Base-by-base conservation (phyloP, 495 filamentous ascomycete genomes). In the Daldinia grandis region DNA sequence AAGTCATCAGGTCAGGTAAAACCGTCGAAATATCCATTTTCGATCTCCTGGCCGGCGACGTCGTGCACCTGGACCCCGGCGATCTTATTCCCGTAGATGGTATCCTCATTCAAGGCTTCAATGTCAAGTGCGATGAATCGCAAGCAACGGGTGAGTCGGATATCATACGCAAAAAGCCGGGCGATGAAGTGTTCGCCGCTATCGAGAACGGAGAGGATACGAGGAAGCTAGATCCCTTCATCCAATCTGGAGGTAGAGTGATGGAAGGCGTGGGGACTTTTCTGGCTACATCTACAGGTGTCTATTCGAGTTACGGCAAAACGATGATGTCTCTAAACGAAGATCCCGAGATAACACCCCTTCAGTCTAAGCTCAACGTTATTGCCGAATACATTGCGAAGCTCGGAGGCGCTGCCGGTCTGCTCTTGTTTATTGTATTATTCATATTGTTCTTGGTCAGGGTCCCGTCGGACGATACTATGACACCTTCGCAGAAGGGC, bases 321-420 rank as follows among this genome's bases (percentile, higher is more conserved):
- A 97, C 93, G 33, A 89, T 98, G 86, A 95, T 98, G 93, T 90
- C 93, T 51, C 86, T 98, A 27, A 91, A 91, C 62, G 93, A 97
- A 64, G 92, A 95, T 65, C 89, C 89, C 68, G 94, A 98, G 72
- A 93, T 93, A 10, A 98, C 95, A 9, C 95, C 95, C n/a, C 82
- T 98, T 40, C 95, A 98, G 79, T 90, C 89, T 6, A 98, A 98
- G 80, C 85, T 98, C 69, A 97, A 96, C 73, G 83, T 91, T 38
- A 86, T 98, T 58, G 95, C 95, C 42, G 92, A 95, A 76, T 93
- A 93, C 72, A 98, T 98, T 61, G 94, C 95, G 14, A 97, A 98
- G 78, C 87, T 98, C 24, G 95, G 94, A 80, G 88, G 88, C 67
- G 91, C 91, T 58, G 90, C 93, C 62, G 95, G 92, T 66, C 83